Conservation (phyloP, 2,329 filamentous ascomycete species). For the Talaromyces sp. region DNA sequence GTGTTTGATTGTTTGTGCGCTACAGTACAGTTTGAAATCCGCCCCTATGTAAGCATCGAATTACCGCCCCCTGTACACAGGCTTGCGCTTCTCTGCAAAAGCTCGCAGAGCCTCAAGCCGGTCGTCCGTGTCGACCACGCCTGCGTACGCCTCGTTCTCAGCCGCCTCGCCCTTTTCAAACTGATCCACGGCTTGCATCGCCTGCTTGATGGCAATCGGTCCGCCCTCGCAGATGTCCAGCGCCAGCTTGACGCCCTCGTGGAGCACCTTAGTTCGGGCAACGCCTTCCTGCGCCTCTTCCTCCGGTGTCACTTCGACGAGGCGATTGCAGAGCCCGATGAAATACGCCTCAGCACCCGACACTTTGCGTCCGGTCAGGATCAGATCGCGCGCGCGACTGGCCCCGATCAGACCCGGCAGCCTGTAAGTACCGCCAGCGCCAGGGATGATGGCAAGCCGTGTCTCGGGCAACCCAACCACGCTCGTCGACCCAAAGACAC, state of each 20-base stretch:
- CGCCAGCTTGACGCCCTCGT: constrained; percentile 72
- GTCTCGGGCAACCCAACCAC: constrained; percentile 84
- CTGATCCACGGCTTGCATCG: constrained; percentile 69
- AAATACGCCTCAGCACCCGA: constrained; percentile 83
- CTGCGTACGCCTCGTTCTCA: constrained; percentile 84
- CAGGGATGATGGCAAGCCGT: constrained; percentile 86
- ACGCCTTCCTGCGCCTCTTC: constrained; percentile 48
- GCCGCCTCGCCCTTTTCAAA: constrained; percentile 61
- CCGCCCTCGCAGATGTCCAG: constrained; percentile 84
- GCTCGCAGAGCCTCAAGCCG: constrained; percentile 80
- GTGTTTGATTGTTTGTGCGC: neutral
- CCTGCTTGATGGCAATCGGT: constrained; percentile 74
- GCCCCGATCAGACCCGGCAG: constrained; percentile 77
- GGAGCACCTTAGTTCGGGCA: constrained; percentile 64
- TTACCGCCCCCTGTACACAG: constrained; percentile 55
- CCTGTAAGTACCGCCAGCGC: constrained; percentile 86
- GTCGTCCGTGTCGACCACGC: constrained; percentile 79
- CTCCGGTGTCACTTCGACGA: constrained; percentile 69
- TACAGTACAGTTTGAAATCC: neutral
- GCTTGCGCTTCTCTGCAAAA: constrained; percentile 72
- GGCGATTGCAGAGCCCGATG: constrained; percentile 79
- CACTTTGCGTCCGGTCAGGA: constrained; percentile 85
- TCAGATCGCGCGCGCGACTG: constrained; percentile 76
- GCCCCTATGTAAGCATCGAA: neutral
- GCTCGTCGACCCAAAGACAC: constrained; percentile 76